Evolutionary conservation across 2,329 filamentous ascomycete genomes (phyloP).

Genomic region (Aspergillus piperis): DNA sequence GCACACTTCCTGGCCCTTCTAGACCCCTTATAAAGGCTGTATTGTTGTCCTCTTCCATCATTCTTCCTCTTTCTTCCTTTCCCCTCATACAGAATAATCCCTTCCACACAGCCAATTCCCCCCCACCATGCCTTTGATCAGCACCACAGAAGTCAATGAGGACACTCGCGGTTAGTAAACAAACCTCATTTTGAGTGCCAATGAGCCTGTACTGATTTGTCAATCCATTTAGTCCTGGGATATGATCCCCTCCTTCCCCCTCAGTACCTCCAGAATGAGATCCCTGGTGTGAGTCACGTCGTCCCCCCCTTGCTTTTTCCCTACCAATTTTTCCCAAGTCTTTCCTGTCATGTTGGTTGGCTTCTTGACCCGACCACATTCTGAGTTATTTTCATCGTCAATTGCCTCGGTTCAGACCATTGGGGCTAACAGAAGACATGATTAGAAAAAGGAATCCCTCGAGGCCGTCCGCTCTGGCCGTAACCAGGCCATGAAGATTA

Average conservation of each 20-base stretch:
- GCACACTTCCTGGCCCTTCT: background rate
- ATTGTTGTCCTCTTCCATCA: background rate
- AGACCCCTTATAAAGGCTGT: conserved; percentile 2
- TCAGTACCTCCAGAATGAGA: conserved; percentile 80
- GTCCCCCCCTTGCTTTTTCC: background rate
- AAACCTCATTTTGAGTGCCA: background rate
- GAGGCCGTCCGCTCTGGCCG: conserved; percentile 47
- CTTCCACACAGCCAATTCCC: background rate
- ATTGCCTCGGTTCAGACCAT: conserved; percentile 44
- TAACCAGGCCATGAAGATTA: conserved; percentile 67
- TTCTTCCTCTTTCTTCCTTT: conserved; percentile 4
- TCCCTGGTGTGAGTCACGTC: conserved; percentile 66
- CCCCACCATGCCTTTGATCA: conserved; percentile 44
- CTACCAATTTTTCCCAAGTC: background rate
- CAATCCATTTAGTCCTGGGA: conserved; percentile 69
- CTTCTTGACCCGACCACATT: background rate
- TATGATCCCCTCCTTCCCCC: conserved; percentile 93
- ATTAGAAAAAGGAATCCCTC: conserved; percentile 42
- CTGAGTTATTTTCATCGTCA: conserved; percentile 52
- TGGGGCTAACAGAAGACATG: conserved; percentile 17
- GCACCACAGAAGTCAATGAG: conserved; percentile 45
- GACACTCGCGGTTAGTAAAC: conserved; percentile 46
- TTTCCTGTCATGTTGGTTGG: background rate
- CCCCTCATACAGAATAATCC: background rate
- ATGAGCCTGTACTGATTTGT: conserved; percentile 6